phyloP scores from a whole-genome alignment of 2,329 filamentous ascomycete species.

The Phaeosphaeria sp. region DNA sequence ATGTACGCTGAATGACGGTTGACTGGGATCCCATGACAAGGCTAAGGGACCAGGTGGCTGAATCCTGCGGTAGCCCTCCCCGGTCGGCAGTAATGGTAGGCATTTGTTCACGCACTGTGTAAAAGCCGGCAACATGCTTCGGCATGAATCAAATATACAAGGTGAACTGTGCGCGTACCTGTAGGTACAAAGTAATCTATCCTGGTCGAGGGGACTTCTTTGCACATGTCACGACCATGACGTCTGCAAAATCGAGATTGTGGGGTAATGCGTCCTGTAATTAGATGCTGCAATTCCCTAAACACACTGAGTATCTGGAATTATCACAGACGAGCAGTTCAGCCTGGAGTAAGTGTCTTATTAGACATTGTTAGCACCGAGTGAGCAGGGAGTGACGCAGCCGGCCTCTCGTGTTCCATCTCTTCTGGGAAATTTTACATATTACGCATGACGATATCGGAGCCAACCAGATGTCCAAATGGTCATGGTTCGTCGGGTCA shows the following conservation, averaged over 20 bases:
- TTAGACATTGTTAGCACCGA: background rate
- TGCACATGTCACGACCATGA: background rate
- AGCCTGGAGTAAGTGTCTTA: background rate
- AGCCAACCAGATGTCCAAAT: background rate
- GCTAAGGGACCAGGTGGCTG: conserved; percentile 1
- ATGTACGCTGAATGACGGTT: background rate
- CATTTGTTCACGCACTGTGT: conserved; percentile 1
- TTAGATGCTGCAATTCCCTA: background rate
- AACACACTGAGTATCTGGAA: background rate
- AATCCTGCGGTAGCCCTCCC: conserved; percentile 5
- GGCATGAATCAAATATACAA: conserved; percentile 4
- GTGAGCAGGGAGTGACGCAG: background rate
- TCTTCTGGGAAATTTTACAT: background rate
- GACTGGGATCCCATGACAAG: conserved; percentile 1
- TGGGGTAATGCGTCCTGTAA: background rate
- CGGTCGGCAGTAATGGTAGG: conserved; percentile 9
- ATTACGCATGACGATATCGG: background rate
- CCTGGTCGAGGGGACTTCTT: background rate
- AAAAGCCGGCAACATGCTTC: conserved; percentile 9
- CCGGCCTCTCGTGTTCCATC: background rate
- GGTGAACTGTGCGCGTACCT: background rate
- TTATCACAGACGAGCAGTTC: background rate
- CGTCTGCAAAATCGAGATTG: background rate
- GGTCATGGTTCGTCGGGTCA: too few species aligned
- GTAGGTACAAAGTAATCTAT: conserved; percentile 1